phyloP scores from a whole-genome alignment of 768 basidiomycete genomes.

The Auriscalpium vulgare region DNA sequence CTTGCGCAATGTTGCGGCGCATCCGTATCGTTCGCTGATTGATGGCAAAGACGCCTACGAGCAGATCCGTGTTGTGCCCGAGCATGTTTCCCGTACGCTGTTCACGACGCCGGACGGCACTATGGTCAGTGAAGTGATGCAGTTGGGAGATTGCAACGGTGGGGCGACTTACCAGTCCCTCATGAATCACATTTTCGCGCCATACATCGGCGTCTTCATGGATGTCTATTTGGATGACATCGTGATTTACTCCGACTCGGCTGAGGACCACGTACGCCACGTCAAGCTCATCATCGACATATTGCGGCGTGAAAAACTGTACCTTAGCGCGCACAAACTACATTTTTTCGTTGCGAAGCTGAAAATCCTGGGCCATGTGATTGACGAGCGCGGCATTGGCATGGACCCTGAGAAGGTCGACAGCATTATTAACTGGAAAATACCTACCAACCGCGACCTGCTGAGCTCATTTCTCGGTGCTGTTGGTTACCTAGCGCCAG shows the following conservation, averaged over 20 bases:
- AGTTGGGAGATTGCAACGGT: slow-evolving; percentile 38
- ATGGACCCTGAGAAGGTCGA: slow-evolving; percentile 29
- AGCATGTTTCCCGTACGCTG: slow-evolving; percentile 20
- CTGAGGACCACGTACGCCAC: slow-evolving; percentile 31
- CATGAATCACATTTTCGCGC: slow-evolving; percentile 29
- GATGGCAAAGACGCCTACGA: slow-evolving; percentile 27
- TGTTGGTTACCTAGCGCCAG: not conserved
- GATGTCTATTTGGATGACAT: slow-evolving; percentile 40
- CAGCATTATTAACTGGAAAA: slow-evolving; percentile 26
- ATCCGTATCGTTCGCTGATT: slow-evolving; percentile 17
- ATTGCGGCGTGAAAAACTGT: slow-evolving; percentile 23
- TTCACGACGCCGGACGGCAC: slow-evolving; percentile 28
- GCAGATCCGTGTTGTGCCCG: slow-evolving; percentile 20
- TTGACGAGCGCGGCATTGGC: slow-evolving; percentile 32
- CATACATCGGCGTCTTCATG: slow-evolving; percentile 29
- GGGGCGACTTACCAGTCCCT: slow-evolving; percentile 35
- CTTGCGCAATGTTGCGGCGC: slow-evolving; percentile 13
- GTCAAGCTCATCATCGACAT: slow-evolving; percentile 24
- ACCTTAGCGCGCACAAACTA: slow-evolving; percentile 25
- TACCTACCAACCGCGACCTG: slow-evolving; percentile 14
- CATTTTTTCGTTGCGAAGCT: not conserved
- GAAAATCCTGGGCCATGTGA: slow-evolving; percentile 27
- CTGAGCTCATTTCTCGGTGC: not conserved
- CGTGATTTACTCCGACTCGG: slow-evolving; percentile 28
- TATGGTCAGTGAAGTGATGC: slow-evolving; percentile 32